Base-by-base conservation (phyloP, 805 yeast species). In the Candida saitoana region DNA sequence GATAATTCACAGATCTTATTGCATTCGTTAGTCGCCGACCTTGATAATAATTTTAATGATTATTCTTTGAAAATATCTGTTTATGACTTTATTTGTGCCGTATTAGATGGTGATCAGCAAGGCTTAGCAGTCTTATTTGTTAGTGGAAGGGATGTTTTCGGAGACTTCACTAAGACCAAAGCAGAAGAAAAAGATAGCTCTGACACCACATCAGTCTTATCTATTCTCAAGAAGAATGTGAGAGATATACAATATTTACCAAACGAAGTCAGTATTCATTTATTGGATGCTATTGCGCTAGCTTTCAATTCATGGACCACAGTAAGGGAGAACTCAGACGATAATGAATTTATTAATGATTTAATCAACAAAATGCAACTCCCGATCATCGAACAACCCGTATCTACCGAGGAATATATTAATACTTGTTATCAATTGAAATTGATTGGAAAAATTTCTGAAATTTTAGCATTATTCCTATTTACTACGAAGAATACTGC, bases 251-350 rank as follows among this genome's bases (percentile, higher is more conserved):
- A 74, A 8, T 59, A 67, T 37, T 75, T 76, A 40, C 87, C 91
- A 1, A 73, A 79, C 40, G 67, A 76, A 14, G 80, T 82, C n/a
- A 76, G 83, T 18, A 74, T 82, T 17, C 82, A 82, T 47, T 60
- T 88, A 18, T 70, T 86, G 16, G 89, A 85, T 56, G 80, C 95
- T 0, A 71, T 89, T 19, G 76, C 93, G 0, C 65, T 77, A 38
- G 89, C 95, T 0, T 77, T 82, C 52, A 86, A 85, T 56, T 76
- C 87, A 0, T 86, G 96, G 95, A 77, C 84, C 0, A 73, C 82
- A 1, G 77, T 79, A 0, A 73, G 77, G 39, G 76, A 77, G 34
- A 68, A 69, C 40, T 76, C 71, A 4, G 57, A 69, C 5, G 87
- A 82, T 51, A 53, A 52, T 17, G 57, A 57, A n/a, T 77, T 77